Evolutionary conservation across 108 stramenopile genomes (phyloP).

Genomic region (Cyclotella atomus): DNA sequence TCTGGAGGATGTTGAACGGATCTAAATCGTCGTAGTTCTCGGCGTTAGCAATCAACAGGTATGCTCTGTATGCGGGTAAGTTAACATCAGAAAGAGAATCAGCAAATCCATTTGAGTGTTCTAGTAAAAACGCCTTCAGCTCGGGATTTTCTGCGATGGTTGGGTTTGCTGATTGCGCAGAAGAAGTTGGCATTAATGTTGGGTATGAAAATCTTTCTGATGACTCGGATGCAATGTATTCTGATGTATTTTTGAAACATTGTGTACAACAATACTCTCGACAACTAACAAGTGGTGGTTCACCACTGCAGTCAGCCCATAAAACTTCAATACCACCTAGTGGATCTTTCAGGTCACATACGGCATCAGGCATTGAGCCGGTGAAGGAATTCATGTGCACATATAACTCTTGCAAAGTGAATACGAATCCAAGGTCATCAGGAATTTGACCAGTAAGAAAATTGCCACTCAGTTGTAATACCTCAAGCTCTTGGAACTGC

Average conservation of each 20-base stretch:
- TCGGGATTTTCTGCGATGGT: constrained; percentile 14
- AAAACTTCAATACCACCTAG: constrained; percentile 38
- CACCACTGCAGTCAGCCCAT: constrained; percentile 64
- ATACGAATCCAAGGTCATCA: constrained; percentile 44
- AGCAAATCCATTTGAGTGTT: constrained; percentile 34
- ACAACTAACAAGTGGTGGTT: constrained; percentile 23
- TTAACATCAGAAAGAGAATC: constrained; percentile 13
- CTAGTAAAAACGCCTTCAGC: constrained; percentile 17
- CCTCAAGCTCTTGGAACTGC: constrained; percentile 27
- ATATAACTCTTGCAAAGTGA: constrained; percentile 36
- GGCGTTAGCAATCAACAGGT: constrained; percentile 34
- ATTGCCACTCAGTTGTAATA: constrained; percentile 25
- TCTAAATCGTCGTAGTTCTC: constrained; percentile 13
- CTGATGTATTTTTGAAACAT: constrained; percentile 11
- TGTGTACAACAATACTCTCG: constrained; percentile 26
- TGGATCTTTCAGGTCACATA: constrained; percentile 22
- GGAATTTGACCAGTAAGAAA: constrained; percentile 43
- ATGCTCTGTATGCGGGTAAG: constrained; percentile 24
- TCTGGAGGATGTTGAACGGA: constrained; percentile 28
- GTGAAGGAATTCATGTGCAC: constrained; percentile 37
- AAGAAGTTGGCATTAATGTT: neutral
- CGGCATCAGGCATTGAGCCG: constrained; percentile 19
- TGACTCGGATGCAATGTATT: neutral
- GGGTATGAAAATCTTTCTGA: neutral
- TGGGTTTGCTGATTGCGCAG: too few relatives aligned